phyloP scores from a whole-genome alignment of 2,329 filamentous ascomycete genomes.

The Calonectria honghensis region DNA sequence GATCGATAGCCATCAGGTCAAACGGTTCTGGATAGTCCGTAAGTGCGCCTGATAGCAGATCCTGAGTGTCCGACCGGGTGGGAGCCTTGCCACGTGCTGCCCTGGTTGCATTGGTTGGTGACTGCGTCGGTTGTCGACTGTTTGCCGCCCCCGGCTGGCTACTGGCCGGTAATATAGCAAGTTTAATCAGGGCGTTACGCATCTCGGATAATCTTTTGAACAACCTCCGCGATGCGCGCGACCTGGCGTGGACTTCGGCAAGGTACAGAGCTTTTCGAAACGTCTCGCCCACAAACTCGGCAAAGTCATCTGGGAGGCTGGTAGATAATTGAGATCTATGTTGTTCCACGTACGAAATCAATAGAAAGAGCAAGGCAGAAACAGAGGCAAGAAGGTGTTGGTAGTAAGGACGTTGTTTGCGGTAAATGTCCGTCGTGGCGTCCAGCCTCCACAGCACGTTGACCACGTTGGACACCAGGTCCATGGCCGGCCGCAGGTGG shows the following conservation, averaged over 20 bases:
- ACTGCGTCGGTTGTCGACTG: not conserved
- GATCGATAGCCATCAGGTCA: slow-evolving; percentile 7
- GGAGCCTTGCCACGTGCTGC: not conserved
- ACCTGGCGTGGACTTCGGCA: not conserved
- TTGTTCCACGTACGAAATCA: slow-evolving; percentile 24
- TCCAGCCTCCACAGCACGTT: slow-evolving; percentile 20
- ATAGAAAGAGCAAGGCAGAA: slow-evolving; percentile 5
- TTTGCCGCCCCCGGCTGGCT: not conserved
- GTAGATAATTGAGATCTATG: not conserved
- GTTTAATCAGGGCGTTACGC: not conserved
- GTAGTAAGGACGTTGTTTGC: slow-evolving; percentile 32
- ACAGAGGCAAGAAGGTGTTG: slow-evolving; percentile 20
- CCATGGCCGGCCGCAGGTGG: slow-evolving; percentile 5
- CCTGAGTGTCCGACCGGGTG: not conserved
- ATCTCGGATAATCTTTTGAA: slow-evolving; percentile 15
- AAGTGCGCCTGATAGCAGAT: not conserved
- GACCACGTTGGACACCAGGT: slow-evolving; percentile 13
- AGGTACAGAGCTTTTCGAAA: slow-evolving; percentile 11
- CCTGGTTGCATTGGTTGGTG: not conserved
- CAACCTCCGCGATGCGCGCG: slow-evolving; percentile 15
- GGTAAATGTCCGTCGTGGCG: slow-evolving; percentile 27
- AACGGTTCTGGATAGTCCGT: not conserved
- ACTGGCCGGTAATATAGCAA: not conserved
- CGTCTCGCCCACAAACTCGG: slow-evolving; percentile 12
- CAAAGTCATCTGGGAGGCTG: slow-evolving; percentile 8